Evolutionary conservation across 2,329 filamentous ascomycete species (phyloP), one percentile per base, ranked within the genome.

Genomic region (Xylaria multiplex): DNA sequence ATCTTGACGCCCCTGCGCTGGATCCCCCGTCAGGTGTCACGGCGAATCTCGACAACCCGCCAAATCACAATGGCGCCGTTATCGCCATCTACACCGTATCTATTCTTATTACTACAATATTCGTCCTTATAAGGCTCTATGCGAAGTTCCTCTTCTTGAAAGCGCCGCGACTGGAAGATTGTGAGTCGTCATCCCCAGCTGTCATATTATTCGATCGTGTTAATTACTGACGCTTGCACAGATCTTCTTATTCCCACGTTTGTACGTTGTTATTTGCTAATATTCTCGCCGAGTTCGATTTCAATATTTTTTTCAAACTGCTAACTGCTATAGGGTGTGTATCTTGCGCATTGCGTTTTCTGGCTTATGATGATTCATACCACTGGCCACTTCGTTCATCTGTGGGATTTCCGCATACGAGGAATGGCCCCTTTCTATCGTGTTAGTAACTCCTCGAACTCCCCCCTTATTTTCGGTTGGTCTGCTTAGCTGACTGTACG

Each of bases 111-210:
- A 48, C 59, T 2, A 61, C 59, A 3, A 27, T 61, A 24, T 61
- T 61, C 42, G 59, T 61, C 59, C 6, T 40, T 14, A 61, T 61
- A 19, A 54, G 59, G 22, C 59, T 61, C 42, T 61, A 61, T 61
- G 59, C 59, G 13, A 61, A 61, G 13, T 61, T 61, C 49, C 14
- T 48, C 3, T 61, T 54, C 14, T n/a, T 61, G 42, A 61, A 61
- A 30, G 50, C 50, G 1, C 59, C 59, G 30, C 59, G 59, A 9
- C 30, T 61, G 2, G 59, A 61, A n/a, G 59, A 61, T 42, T 61
- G 59, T 61, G 59, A 61, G 59, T 61, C 14, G 43, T 55, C 24
- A 1, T 61, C 6, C 22, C 14, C 32, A 30, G n/a, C 13, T 6
- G 19, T 13, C 27, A 27, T n/a, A 22, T 27, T 5, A 14, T 19